Evolutionary conservation across 2,329 filamentous ascomycete species (phyloP).

Genomic region (Scedosporium minutisporum): DNA sequence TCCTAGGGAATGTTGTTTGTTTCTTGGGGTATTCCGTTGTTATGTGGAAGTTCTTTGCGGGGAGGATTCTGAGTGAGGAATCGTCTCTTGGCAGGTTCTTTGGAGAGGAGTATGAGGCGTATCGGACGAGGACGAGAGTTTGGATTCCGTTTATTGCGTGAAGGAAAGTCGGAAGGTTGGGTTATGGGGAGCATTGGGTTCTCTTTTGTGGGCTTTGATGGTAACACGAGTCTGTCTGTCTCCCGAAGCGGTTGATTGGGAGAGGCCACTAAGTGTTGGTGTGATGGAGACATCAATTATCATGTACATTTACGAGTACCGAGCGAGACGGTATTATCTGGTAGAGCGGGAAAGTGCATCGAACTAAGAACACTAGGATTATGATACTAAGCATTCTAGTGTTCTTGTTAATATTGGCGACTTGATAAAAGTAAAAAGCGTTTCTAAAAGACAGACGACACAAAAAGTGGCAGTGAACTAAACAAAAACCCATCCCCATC

Average conservation of each 20-base stretch:
- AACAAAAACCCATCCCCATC: not conserved
- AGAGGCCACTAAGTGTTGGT: too few species aligned
- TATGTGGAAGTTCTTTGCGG: conserved; percentile 77
- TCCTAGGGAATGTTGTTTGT: conserved; percentile 77
- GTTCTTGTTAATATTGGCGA: too few species aligned
- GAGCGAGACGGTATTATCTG: too few species aligned
- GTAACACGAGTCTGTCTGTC: too few species aligned
- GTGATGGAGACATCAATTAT: too few species aligned
- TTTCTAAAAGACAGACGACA: not conserved
- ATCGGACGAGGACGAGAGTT: conserved; percentile 60
- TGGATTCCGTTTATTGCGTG: conserved; percentile 61
- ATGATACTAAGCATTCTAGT: too few species aligned
- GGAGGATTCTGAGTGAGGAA: conserved; percentile 71
- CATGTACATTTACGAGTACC: too few species aligned
- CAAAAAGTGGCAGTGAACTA: not conserved
- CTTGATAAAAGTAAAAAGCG: too few species aligned
- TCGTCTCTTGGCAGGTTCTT: conserved; percentile 71
- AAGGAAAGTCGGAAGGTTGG: not conserved
- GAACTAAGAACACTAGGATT: too few species aligned
- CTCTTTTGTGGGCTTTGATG: too few species aligned
- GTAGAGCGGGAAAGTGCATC: too few species aligned
- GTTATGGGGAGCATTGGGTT: not conserved
- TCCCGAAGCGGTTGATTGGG: too few species aligned
- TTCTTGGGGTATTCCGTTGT: conserved; percentile 64
- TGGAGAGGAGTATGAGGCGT: conserved; percentile 68